Percentiles rank a stretch among this genome's conserved stretches.
phyloP scores from a whole-genome alignment of 2,329 filamentous ascomycete species.

The Arthroderma sp. region DNA sequence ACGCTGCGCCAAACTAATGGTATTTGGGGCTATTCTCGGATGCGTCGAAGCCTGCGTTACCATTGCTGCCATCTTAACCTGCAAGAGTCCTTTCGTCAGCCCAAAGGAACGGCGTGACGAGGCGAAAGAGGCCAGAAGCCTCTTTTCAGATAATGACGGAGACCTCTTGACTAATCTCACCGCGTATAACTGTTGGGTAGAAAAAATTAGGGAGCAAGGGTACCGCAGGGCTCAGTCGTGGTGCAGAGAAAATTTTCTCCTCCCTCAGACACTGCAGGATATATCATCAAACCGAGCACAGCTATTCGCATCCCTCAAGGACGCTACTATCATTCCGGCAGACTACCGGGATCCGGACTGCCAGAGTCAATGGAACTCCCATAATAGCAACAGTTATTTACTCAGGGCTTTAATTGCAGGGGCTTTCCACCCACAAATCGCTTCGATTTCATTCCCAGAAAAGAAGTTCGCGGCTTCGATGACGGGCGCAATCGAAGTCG shows the following conservation, averaged over 20 bases:
- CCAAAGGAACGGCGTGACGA: slow-evolving; percentile 73
- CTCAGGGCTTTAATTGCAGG: slow-evolving; percentile 59
- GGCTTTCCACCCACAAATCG: slow-evolving; percentile 72
- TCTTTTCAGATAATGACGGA: slow-evolving; percentile 65
- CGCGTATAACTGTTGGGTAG: slow-evolving; percentile 71
- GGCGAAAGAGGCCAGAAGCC: slow-evolving; percentile 59
- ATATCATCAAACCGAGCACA: slow-evolving; percentile 77
- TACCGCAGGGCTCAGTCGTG: slow-evolving; percentile 45
- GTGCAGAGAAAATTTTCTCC: slow-evolving; percentile 78
- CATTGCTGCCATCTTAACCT: slow-evolving; percentile 84
- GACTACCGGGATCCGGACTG: slow-evolving; percentile 28
- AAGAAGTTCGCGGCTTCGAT: slow-evolving; percentile 86
- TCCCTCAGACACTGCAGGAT: slow-evolving; percentile 69
- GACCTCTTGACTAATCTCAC: slow-evolving; percentile 78
- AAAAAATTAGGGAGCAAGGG: slow-evolving; percentile 41
- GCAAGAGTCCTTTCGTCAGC: slow-evolving; percentile 72
- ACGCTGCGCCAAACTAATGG: slow-evolving; percentile 84
- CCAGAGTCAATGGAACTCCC: slow-evolving; percentile 27
- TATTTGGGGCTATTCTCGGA: slow-evolving; percentile 86
- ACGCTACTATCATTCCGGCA: slow-evolving; percentile 62
- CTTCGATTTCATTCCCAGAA: slow-evolving; percentile 83
- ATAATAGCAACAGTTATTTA: slow-evolving; percentile 34
- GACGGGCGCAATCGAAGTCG: slow-evolving; percentile 79
- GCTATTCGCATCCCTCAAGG: slow-evolving; percentile 72
- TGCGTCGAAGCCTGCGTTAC: slow-evolving; percentile 80